phyloP scores from a whole-genome alignment of 225 moss, liverwort and hornwort genomes.

The Ulota crispa region DNA sequence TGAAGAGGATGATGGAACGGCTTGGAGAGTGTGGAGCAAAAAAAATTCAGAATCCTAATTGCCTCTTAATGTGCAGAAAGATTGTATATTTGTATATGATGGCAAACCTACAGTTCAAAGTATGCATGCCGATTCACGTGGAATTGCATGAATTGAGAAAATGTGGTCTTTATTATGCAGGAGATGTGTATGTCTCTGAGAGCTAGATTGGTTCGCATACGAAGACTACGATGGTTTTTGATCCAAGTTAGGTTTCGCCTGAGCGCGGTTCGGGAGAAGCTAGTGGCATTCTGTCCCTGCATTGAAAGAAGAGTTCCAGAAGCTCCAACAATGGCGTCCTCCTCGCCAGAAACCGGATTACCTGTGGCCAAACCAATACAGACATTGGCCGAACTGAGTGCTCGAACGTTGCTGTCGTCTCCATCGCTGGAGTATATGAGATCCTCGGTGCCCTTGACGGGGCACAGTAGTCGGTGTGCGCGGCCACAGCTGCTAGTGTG shows the following conservation, averaged over 20 bases:
- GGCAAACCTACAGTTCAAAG: background rate
- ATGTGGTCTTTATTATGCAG: background rate
- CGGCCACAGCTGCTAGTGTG: conserved; percentile 81
- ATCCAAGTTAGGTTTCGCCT: conserved; percentile 10
- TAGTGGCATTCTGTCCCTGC: conserved; percentile 24
- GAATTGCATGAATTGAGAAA: background rate
- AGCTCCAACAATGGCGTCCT: background rate
- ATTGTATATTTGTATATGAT: background rate
- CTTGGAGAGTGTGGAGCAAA: background rate
- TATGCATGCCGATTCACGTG: background rate
- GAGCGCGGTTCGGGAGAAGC: background rate
- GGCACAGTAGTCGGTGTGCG: background rate
- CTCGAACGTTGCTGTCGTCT: conserved; percentile 42
- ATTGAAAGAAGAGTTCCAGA: background rate
- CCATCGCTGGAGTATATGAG: conserved; percentile 56
- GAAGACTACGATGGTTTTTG: conserved; percentile 21
- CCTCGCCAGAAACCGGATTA: background rate
- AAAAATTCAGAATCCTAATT: background rate
- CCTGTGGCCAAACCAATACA: conserved; percentile 34
- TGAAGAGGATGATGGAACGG: background rate
- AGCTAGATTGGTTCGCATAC: conserved; percentile 26
- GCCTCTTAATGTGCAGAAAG: background rate
- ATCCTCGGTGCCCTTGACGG: conserved; percentile 51
- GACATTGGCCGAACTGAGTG: conserved; percentile 28
- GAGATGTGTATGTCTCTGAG: conserved; percentile 25